Percentiles rank a stretch among this genome's conserved stretches.
phyloP scores from a whole-genome alignment of 2,329 filamentous ascomycete species.

The Calonectria multiphialidica region DNA sequence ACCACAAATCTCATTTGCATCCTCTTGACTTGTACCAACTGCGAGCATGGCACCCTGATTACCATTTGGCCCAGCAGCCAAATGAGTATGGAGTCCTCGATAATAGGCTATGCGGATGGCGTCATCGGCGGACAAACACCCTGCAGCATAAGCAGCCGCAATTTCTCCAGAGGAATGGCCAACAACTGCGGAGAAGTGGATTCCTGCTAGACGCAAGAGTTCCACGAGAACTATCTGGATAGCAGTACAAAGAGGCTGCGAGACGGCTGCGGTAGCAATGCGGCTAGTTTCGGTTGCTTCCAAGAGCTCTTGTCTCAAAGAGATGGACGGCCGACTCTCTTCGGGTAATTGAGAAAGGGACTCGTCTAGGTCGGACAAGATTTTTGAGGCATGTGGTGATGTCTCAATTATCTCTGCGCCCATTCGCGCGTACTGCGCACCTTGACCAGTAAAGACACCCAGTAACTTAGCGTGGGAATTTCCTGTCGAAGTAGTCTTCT shows the following conservation, averaged over 20 bases:
- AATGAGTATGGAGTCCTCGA: constrained; percentile 20
- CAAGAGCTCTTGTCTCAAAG: constrained; percentile 10
- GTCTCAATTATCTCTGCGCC: constrained; percentile 40
- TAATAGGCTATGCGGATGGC: constrained; percentile 41
- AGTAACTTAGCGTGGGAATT: constrained; percentile 27
- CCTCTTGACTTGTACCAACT: constrained; percentile 34
- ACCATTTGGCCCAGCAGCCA: neutral
- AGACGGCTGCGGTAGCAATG: constrained; percentile 40
- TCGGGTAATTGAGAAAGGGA: constrained; percentile 33
- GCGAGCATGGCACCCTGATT: constrained; percentile 37
- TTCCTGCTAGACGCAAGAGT: constrained; percentile 42
- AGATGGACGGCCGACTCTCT: constrained; percentile 41
- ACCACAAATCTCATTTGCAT: constrained; percentile 17
- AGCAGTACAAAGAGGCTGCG: constrained; percentile 48
- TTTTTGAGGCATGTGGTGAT: constrained; percentile 14
- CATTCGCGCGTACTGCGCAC: constrained; percentile 50
- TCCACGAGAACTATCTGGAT: constrained; percentile 46
- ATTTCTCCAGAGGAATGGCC: constrained; percentile 66
- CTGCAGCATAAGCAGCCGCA: constrained; percentile 62
- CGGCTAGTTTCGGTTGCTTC: neutral
- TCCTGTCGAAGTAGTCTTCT: constrained; percentile 21
- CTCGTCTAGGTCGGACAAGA: constrained; percentile 38
- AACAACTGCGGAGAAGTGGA: constrained; percentile 52
- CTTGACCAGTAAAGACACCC: constrained; percentile 51
- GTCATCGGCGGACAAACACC: constrained; percentile 47